phyloP scores from a whole-genome alignment of 176 grass and related monocot genomes.

The Cenchrus americanus region DNA sequence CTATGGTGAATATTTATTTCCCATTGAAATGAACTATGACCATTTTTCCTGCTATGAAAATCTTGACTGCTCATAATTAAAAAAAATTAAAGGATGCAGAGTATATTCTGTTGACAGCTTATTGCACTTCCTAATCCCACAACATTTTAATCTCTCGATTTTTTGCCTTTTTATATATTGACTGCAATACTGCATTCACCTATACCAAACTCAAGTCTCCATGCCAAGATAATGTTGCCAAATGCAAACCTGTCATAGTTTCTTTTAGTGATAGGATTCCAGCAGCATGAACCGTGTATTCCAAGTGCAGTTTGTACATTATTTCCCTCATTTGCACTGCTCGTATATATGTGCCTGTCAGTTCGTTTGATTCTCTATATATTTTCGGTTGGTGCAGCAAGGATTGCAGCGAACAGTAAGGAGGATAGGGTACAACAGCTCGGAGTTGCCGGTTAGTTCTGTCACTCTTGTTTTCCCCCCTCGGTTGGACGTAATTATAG shows the following conservation, averaged over 20 bases:
- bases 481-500: neutral
- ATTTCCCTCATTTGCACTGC: neutral
- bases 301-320: neutral
- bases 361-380: neutral
- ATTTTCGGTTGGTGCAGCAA: constrained; percentile 2
- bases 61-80: neutral
- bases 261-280: neutral
- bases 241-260: neutral
- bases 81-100: neutral
- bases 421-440: neutral
- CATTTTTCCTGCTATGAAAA: neutral
- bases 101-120: neutral
- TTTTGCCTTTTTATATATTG: neutral
- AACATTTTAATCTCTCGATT: neutral
- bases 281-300: neutral
- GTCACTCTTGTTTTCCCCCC: neutral
- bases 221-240: neutral
- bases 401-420: constrained; percentile 10
- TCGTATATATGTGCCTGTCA: neutral
- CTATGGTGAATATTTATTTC: neutral
- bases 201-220: neutral
- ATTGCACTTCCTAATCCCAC: neutral
- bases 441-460: constrained; percentile 9
- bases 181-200: neutral
- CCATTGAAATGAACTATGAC: neutral